Conservation (phyloP, 768 basidiomycete genomes). For the Pleurotus salmoneostramineus region DNA sequence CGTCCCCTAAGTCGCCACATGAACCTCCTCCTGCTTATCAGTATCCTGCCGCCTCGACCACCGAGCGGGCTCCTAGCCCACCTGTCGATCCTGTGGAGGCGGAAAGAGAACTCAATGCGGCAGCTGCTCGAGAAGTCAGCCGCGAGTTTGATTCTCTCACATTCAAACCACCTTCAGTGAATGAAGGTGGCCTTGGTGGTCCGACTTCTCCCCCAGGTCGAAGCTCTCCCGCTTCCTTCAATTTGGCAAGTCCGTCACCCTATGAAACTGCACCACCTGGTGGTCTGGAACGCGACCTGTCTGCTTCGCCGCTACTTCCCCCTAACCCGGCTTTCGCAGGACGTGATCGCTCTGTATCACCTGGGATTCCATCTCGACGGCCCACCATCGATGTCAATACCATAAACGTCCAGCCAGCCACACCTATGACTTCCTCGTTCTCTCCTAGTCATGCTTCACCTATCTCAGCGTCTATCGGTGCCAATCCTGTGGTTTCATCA, state of each 20-base stretch:
- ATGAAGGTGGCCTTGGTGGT: conserved; percentile 12
- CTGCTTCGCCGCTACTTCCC: conserved; percentile 22
- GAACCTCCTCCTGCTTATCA: conserved; percentile 1
- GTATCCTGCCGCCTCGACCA: conserved; percentile 10
- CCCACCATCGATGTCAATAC: conserved; percentile 6
- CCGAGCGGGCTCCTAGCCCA: conserved; percentile 33
- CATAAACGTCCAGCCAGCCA: neutral
- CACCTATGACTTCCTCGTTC: neutral
- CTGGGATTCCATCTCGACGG: conserved; percentile 22
- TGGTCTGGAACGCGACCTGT: neutral
- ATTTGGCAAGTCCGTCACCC: neutral
- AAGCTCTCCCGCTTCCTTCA: conserved; percentile 14
- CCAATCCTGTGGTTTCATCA: neutral
- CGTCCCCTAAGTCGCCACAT: neutral
- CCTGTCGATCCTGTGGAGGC: conserved; percentile 36
- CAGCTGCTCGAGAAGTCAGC: conserved; percentile 65
- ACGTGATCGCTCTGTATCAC: conserved; percentile 33
- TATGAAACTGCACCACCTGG: conserved; percentile 2
- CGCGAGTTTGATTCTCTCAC: conserved; percentile 60
- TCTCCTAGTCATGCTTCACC: neutral
- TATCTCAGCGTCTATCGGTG: neutral
- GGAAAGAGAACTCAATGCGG: conserved; percentile 55
- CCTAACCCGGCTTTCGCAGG: conserved; percentile 37
- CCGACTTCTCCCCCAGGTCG: conserved; percentile 7
- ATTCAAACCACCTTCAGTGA: conserved; percentile 19